Evolutionary conservation across 495 filamentous ascomycete species (phyloP).

Genomic region (Parathielavia appendiculata): DNA sequence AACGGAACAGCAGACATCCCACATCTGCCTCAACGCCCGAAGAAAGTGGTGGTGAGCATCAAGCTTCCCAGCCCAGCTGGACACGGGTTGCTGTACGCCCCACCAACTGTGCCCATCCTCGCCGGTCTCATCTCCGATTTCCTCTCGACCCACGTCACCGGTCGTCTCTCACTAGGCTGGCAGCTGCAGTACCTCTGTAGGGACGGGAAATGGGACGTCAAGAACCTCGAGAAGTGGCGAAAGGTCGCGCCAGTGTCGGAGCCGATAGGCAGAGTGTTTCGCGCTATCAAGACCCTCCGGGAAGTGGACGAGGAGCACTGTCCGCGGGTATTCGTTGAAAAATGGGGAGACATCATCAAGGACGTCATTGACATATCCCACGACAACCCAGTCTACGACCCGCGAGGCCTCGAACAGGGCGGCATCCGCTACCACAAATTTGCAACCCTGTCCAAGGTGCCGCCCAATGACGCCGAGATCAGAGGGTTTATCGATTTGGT

Average conservation of each 20-base stretch:
- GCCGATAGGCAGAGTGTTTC: conserved; percentile 69
- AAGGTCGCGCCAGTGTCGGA: conserved; percentile 69
- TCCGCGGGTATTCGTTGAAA: conserved; percentile 64
- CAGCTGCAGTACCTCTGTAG: conserved; percentile 80
- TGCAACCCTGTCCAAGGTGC: conserved; percentile 87
- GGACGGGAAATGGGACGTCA: conserved; percentile 95
- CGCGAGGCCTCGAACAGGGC: conserved; percentile 62
- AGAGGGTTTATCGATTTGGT: conserved; percentile 71
- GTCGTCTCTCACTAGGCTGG: conserved; percentile 77
- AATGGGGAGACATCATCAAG: conserved; percentile 59
- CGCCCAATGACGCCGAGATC: conserved; percentile 72
- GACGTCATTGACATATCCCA: conserved; percentile 86
- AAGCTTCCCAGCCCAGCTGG: conserved; percentile 74
- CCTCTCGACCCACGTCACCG: conserved; percentile 65
- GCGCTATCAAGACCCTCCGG: conserved; percentile 81
- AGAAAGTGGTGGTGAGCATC: conserved; percentile 59
- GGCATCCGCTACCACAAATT: conserved; percentile 82
- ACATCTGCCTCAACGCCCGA: conserved; percentile 36
- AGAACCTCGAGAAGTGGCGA: conserved; percentile 91
- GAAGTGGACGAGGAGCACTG: conserved; percentile 81
- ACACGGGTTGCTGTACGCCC: conserved; percentile 80
- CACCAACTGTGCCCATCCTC: conserved; percentile 66
- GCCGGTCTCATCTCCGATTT: conserved; percentile 80
- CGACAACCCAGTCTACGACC: conserved; percentile 78
- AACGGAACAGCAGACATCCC: conserved; percentile 35